A percentile compares a stretch with the other conserved stretches of the same genome.
Conservation (phyloP, 257 asterid genomes). For the Coffea eugenioides region DNA sequence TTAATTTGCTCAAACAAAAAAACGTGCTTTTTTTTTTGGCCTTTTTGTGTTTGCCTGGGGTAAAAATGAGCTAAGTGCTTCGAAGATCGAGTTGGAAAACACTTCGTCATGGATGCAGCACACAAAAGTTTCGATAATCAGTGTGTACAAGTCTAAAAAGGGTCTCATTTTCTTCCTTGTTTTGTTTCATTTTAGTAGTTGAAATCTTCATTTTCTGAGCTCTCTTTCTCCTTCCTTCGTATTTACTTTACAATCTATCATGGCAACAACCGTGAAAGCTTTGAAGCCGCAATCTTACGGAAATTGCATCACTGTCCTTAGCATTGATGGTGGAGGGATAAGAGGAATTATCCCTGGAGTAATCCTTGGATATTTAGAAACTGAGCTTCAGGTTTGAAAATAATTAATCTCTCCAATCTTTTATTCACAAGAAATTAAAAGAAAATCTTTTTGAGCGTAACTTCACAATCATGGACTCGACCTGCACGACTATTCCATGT, state of each 20-base stretch:
- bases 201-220: background rate
- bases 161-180: background rate
- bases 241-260: background rate
- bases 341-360: conserved; percentile 54
- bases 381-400: conserved; percentile 38
- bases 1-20: too few relatives aligned
- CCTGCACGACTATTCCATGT: too few relatives aligned
- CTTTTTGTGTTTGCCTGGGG: too few relatives aligned
- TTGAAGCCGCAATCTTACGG: conserved; percentile 41
- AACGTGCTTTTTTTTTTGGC: too few relatives aligned
- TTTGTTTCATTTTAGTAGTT: background rate
- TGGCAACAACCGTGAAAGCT: background rate
- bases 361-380: conserved; percentile 41
- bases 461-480: too few relatives aligned
- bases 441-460: too few relatives aligned
- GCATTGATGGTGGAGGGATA: conserved; percentile 63
- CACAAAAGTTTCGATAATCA: background rate
- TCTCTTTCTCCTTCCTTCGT: too few relatives aligned
- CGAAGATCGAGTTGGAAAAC: background rate
- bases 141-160: background rate
- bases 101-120: background rate
- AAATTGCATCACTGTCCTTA: conserved; percentile 40
- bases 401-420: background rate
- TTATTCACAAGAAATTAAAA: too few relatives aligned
- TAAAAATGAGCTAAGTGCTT: background rate